Conservation (phyloP, 2,329 filamentous ascomycete species). For the Pseudogymnoascus sp. region DNA sequence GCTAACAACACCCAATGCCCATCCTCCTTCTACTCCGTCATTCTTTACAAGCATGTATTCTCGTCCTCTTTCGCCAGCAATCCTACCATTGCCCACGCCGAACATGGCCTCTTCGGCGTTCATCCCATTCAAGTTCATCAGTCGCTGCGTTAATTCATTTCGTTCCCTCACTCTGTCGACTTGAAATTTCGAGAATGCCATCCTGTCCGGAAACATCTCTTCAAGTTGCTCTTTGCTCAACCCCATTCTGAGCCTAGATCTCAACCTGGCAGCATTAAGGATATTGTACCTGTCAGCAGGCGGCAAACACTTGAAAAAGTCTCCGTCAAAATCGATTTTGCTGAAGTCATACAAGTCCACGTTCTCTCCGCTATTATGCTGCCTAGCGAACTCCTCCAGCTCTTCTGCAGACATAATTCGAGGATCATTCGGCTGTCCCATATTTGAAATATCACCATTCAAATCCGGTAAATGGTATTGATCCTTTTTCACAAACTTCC, state of each 20-base stretch:
- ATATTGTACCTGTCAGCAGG: conserved; percentile 94
- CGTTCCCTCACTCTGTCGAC: conserved; percentile 89
- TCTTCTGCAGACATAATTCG: conserved; percentile 95
- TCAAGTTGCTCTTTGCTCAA: conserved; percentile 94
- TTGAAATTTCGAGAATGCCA: conserved; percentile 95
- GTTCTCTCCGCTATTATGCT: conserved; percentile 89
- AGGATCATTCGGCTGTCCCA: conserved; percentile 87
- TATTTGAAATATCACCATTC: conserved; percentile 67
- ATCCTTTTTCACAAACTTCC: conserved; percentile 85
- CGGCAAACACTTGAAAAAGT: conserved; percentile 90
- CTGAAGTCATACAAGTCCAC: conserved; percentile 91
- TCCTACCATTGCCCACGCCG: conserved; percentile 53
- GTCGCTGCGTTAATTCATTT: conserved; percentile 86
- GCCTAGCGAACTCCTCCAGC: conserved; percentile 84
- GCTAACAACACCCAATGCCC: conserved; percentile 89
- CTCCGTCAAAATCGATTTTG: conserved; percentile 95
- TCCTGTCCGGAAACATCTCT: conserved; percentile 92
- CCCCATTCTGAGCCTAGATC: conserved; percentile 89
- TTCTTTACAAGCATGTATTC: conserved; percentile 98
- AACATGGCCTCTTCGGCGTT: conserved; percentile 67
- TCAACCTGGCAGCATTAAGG: conserved; percentile 81
- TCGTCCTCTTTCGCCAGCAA: conserved; percentile 79
- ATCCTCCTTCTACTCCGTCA: conserved; percentile 88
- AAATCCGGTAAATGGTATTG: conserved; percentile 92
- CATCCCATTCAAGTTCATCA: conserved; percentile 95